A percentile compares a stretch with the other conserved stretches of the same genome.
These are phyloP conservation scores for Hypoxylon perforatum DNA, from an alignment of 495 filamentous ascomycete species.

Conservation along the genomic window DNA sequence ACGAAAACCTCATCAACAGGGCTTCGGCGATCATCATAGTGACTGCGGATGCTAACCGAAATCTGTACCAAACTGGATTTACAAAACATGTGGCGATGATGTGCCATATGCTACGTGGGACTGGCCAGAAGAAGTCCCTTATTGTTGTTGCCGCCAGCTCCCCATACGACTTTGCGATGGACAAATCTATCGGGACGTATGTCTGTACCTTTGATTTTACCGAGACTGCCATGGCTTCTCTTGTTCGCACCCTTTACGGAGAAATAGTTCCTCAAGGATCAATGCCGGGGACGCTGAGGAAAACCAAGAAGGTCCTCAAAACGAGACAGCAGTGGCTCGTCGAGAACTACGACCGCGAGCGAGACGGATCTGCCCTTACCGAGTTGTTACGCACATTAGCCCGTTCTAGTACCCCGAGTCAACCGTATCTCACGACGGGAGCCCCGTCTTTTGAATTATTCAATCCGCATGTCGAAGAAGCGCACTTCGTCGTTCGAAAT, in stretches of 20 bases:
- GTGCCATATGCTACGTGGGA: constrained; percentile 69
- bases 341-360: constrained; percentile 80
- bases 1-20: constrained; percentile 88
- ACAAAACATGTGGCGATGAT: constrained; percentile 95
- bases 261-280: constrained; percentile 76
- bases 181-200: constrained; percentile 85
- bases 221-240: constrained; percentile 83
- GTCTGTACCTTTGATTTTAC: constrained; percentile 95
- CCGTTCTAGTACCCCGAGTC: constrained; percentile 63
- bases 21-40: constrained; percentile 87
- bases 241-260: constrained; percentile 84
- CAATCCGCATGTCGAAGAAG: constrained; percentile 73
- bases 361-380: constrained; percentile 76
- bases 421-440: constrained; percentile 73
- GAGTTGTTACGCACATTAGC: constrained; percentile 72
- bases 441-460: constrained; percentile 79
- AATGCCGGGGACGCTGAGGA: constrained; percentile 82
- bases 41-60: constrained; percentile 89
- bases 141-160: constrained; percentile 91
- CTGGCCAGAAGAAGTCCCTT: constrained; percentile 74
- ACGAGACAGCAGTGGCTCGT: constrained; percentile 90
- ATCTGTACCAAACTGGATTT: constrained; percentile 90
- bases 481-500: constrained; percentile 91
- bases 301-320: constrained; percentile 83
- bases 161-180: constrained; percentile 95